phyloP scores from a whole-genome alignment of 73 alveolate species.

The Paramecium octaurelia region DNA sequence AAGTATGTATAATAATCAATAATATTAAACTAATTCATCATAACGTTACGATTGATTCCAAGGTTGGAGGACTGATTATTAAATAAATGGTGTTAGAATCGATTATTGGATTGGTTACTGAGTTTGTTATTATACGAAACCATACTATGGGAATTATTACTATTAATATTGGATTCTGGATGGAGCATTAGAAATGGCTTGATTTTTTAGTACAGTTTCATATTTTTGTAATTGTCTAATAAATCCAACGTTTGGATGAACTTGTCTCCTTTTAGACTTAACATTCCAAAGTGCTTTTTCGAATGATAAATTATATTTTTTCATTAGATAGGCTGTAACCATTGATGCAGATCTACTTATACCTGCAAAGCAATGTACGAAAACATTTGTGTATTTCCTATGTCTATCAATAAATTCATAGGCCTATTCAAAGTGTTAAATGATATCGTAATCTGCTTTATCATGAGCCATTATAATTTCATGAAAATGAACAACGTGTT shows the following conservation, averaged over 20 bases:
- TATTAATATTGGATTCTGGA: slow-evolving; percentile 18
- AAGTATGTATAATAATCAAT: not conserved
- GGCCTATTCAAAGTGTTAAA: slow-evolving; percentile 65
- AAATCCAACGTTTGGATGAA: slow-evolving; percentile 90
- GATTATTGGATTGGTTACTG: not conserved
- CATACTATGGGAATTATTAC: not conserved
- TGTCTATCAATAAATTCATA: slow-evolving; percentile 75
- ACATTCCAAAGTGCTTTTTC: slow-evolving; percentile 71
- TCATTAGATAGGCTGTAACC: slow-evolving; percentile 76
- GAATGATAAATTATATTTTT: slow-evolving; percentile 32
- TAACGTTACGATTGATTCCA: not conserved
- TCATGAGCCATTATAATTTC: slow-evolving; percentile 67
- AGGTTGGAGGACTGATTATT: not conserved
- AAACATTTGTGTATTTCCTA: slow-evolving; percentile 67
- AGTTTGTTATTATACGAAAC: not conserved
- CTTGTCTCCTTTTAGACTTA: slow-evolving; percentile 61
- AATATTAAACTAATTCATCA: slow-evolving; percentile 26
- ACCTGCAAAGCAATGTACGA: slow-evolving; percentile 86
- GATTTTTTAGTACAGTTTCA: slow-evolving; percentile 66
- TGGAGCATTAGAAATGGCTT: slow-evolving; percentile 8
- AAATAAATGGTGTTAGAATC: not conserved
- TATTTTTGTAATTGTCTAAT: slow-evolving; percentile 73
- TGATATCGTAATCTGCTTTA: slow-evolving; percentile 60
- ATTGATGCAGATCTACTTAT: slow-evolving; percentile 74
- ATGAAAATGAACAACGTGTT: slow-evolving; percentile 65